Conservation (phyloP, 2,329 filamentous ascomycete genomes). For the Fusarium sp. region DNA sequence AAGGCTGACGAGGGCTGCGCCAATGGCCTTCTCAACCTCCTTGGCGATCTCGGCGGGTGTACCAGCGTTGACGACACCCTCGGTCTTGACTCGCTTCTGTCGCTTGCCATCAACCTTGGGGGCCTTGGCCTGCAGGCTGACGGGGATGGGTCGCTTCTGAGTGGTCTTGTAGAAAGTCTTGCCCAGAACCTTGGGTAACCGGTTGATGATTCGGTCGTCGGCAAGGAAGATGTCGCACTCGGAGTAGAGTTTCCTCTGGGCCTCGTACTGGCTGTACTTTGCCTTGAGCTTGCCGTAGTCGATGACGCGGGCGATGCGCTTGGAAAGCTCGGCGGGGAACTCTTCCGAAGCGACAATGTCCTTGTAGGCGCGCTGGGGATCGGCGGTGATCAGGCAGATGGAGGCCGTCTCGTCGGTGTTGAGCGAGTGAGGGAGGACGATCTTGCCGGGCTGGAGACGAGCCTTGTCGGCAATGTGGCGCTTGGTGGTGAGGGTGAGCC, state of each 20-base stretch:
- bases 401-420: constrained; percentile 73
- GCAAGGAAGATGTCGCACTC: constrained; percentile 96
- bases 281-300: constrained; percentile 82
- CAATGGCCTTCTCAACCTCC: constrained; percentile 83
- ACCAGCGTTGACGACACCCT: constrained; percentile 59
- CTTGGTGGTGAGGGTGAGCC: constrained; percentile 74
- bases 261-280: constrained; percentile 91
- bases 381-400: constrained; percentile 88
- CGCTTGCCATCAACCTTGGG: constrained; percentile 71
- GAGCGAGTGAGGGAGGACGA: constrained; percentile 81
- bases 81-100: constrained; percentile 64
- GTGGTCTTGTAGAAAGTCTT: constrained; percentile 93
- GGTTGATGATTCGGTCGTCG: constrained; percentile 84
- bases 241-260: constrained; percentile 81
- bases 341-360: constrained; percentile 81
- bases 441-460: constrained; percentile 85
- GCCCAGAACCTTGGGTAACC: constrained; percentile 81
- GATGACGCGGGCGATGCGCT: constrained; percentile 80
- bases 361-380: constrained; percentile 88
- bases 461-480: constrained; percentile 77
- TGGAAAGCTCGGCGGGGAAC: constrained; percentile 75
- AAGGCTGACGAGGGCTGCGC: constrained; percentile 83
- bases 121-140: constrained; percentile 74
- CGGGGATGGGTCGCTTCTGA: constrained; percentile 86
- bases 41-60: constrained; percentile 76